Base-by-base conservation (phyloP, 2,329 filamentous ascomycete genomes). In the Magnaporthiopsis rhizophila region DNA sequence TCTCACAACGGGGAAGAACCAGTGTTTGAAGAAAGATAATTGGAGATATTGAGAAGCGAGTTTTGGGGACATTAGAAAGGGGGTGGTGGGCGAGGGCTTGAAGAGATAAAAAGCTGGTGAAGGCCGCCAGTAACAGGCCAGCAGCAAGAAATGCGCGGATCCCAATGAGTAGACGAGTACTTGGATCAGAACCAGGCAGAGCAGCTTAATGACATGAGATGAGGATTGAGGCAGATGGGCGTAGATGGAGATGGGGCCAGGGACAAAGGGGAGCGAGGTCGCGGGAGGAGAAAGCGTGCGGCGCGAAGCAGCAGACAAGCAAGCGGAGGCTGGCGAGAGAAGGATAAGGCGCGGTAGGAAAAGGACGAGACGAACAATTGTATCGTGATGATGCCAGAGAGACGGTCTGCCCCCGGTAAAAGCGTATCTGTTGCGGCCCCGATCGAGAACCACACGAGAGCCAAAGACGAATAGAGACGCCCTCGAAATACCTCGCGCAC, bases 11-110 rank as follows among this genome's bases (percentile, higher is more conserved):
- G 45, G 45, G 4, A 18, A 53, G 45, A 6, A 3, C 11, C 18
- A 70, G 69, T 63, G 65, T 66, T 64, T 65, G 64, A 66, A 66
- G 59, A 66, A 63, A 53, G 63, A 65, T 73, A 75, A 68, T 72
- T 62, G 69, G 67, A 11, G 72, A 70, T 58, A 69, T 69, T 15
- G 80, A 78, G 65, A 76, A 74, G 85, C 45, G 45, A 53, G 21
- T 53, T 30, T 7, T 4, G n/a, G 45, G 45, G 21, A 11, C 18
- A 53, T 53, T 21, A 53, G 45, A 53, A 53, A 53, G 45, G 2
- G 45, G 45, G 21, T 24, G 21, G n/a, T 53, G 38, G 1, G 38
- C 15, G 45, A 53, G 45, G 45, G 45, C 45, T 53, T 53, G 45
- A 9, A 53, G 45, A 53, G 18, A 50, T 21, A 30, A 53, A 53